Evolutionary conservation across 2,329 filamentous ascomycete genomes (phyloP), one percentile per base, ranked within the genome.

Genomic region (Cercospora sojina): DNA sequence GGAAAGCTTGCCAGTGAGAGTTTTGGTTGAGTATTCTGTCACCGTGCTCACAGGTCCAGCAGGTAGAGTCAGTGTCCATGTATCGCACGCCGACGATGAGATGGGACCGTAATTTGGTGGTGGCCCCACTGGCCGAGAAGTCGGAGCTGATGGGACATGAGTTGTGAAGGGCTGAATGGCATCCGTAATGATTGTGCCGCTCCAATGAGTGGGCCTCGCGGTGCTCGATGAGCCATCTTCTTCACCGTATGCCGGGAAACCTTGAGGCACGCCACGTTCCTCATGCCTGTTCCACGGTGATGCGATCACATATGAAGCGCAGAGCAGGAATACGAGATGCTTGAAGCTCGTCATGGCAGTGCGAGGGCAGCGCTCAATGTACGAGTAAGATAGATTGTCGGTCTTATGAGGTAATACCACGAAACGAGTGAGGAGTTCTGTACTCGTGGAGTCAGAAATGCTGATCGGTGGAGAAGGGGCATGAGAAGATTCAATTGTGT

Each of bases 211-310:
- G 47, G 47, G 16, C 20, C 16, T 53, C 12, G 47, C 13, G 20
- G 47, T 27, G 12, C 47, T 53, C 25, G 27, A 13, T 4, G 16
- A 20, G 23, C 16, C 18, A 35, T 35, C 53, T 4, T 56, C 25
- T 56, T 5, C 27, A 6, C 51, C 29, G 23, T 56, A 56, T 18
- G 20, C 25, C 7, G 51, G 51, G 4, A n/a, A 13, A 32, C 29
- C 51, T 18, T 56, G 25, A 56, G 51, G 51, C 25, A 31, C 29
- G 51, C 25, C 51, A n/a, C 51, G 29, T 35, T 35, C 5, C 2
- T 57, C 31, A 27, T 57, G 27, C 53, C 31, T 57, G 29, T 57
- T 57, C 53, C 53, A 57, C 13, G 53, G 53, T 35, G 53, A 57
- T 7, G 27, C 53, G 12, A 31, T 57, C 18, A n/a, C 53, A 35